Evolutionary conservation across 352 stramenopile species (phyloP), one percentile per base, ranked within the genome.

Genomic region (Phytophthora quininea): DNA sequence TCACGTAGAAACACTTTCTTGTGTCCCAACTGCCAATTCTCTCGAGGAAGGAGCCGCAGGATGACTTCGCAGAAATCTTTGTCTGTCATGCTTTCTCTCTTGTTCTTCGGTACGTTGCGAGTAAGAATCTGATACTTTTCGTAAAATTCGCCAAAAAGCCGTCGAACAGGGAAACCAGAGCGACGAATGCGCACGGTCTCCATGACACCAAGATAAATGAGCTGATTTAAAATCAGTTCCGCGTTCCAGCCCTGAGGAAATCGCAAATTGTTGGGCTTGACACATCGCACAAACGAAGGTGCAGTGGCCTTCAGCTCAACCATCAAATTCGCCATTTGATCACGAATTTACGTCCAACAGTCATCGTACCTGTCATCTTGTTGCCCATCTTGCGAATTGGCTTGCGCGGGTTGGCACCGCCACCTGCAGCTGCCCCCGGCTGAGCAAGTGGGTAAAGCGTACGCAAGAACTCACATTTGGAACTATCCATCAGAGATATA

Each of bases 221-320:
- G 73, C 64, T 97, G 89, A 51, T 97, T 95, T 45, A 97, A 61
- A 58, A 96, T 97, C 45, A 97, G 53, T 33, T 84, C 75, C 4
- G 89, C 86, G 45, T 97, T 97, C 88, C 85, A 98, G 53, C 86
- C 87, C 59, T 90, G 82, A 1, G 84, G 91, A 62, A 93, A 96
- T 4, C 85, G 88, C 38, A 95, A 58, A 65, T 97, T 97, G 74
- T 98, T 98, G 0, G 92, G 92, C 76, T 98, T 97, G 19, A 98
- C 90, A 54, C 91, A 97, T 5, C 92, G 92, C 42, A 98, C 91
- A 62, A 97, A 98, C 7, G 86, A 94, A n/a, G 92, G 88, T 3
- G 75, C 50, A 1, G 89, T 97, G 3, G 83, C 86, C 54, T 90
- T 91, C 0, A 97, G 69, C 62, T 96, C 87, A 31, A 88, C 64